Evolutionary conservation across 306 rosid genomes (phyloP).

Genomic region (Casuarina equisetifolia): DNA sequence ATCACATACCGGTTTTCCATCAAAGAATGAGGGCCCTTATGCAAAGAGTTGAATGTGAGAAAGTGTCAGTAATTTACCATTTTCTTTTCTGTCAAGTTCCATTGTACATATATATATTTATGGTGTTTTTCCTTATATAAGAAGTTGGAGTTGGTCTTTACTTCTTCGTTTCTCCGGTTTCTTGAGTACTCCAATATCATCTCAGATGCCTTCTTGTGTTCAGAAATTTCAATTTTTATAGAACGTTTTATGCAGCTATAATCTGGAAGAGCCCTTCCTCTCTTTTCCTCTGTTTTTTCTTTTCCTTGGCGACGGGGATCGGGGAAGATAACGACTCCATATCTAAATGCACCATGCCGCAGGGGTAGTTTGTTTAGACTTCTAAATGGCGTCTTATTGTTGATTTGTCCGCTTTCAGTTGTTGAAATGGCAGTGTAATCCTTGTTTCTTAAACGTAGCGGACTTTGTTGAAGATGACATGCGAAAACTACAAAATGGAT

Average conservation of each 20-base stretch:
- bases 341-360: neutral
- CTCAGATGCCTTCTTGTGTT: slow-evolving; percentile 8
- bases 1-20: slow-evolving; percentile 59
- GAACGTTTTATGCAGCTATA: slow-evolving; percentile 19
- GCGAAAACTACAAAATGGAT: slow-evolving; percentile 46
- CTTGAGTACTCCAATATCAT: slow-evolving; percentile 4
- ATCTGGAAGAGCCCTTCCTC: slow-evolving; percentile 7
- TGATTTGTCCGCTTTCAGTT: slow-evolving; percentile 49
- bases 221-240: slow-evolving; percentile 16
- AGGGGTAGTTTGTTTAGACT: slow-evolving; percentile 5
- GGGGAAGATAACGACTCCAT: slow-evolving; percentile 2
- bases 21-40: slow-evolving; percentile 37
- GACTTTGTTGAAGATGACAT: slow-evolving; percentile 35
- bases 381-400: slow-evolving; percentile 27
- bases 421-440: slow-evolving; percentile 49
- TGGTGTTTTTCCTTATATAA: slow-evolving; percentile 30
- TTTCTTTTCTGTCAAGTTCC: slow-evolving; percentile 4
- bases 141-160: neutral
- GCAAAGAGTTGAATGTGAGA: slow-evolving; percentile 24
- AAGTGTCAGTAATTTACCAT: slow-evolving; percentile 36
- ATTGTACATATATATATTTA: slow-evolving; percentile 35
- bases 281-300: neutral
- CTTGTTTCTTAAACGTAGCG: slow-evolving; percentile 19
- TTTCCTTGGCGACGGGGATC: neutral
- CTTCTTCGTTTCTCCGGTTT: neutral